Base-by-base conservation (phyloP, 1,284 basidiomycete species). In the Gomphus sp. region DNA sequence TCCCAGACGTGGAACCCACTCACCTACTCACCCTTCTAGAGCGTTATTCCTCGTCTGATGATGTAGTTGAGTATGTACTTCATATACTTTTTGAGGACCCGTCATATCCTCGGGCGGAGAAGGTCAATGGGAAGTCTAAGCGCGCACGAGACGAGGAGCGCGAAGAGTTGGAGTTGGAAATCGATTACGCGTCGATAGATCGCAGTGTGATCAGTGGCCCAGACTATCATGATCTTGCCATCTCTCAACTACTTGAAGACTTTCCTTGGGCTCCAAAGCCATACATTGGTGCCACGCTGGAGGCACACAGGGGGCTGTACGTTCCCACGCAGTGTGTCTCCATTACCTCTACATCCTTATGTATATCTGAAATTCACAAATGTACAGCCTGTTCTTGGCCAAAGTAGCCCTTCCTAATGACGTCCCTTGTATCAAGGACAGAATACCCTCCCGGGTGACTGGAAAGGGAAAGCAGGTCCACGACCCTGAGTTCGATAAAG, bases 1-100 rank as follows among this genome's bases (percentile, higher is more conserved):
- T 88, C 25, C 87, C 87, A 0, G 83, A 88, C 64, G 83, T 87
- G 10, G 73, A 77, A 9, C 80, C 81, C 0, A 72, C 74, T 2
- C 74, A 87, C 63, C 76, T 76, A 10, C 65, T 73, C 22, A 62
- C 67, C 1, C 77, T 87, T 33, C 66, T 87, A 11, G 67, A 72
- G 37, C 65, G 78, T 60, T 63, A 74, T 22, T 64, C 70, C 4
- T 59, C 63, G 28, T 28, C 28, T 43, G 61, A 68, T 7, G 66
- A 28, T 8, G 74, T 80, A 47, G 73, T 81, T 44, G 78, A 83
- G 63, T 68, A 69, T 4, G 77, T 86, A 1, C 62, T 89, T 10
- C 80, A 85, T 52, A 61, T 68, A 8, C 73, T 90, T 0, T 80
- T 89, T 52, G 87, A 89, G 62, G 72, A 82, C 59, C 71, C 78